These are phyloP conservation scores for Diaporthe vexans DNA, from an alignment of 2,329 filamentous ascomycete species.

Conservation along the genomic window DNA sequence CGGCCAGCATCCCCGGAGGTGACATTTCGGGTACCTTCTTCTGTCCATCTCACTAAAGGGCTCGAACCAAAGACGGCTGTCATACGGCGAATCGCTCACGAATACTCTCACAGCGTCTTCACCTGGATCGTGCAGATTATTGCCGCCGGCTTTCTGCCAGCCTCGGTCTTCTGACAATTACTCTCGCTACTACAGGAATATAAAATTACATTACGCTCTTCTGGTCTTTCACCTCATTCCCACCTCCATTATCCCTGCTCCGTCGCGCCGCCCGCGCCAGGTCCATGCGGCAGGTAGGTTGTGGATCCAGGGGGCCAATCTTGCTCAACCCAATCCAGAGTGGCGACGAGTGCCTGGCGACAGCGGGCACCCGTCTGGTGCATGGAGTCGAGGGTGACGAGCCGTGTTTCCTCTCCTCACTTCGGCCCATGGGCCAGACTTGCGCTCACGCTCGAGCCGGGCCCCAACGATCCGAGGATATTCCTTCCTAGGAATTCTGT, in stretches of 20 bases:
- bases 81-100: background rate
- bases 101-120: background rate
- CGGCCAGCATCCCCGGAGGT: background rate
- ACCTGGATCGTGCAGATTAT: background rate
- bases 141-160: constrained; percentile 21
- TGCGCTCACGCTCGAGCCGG: constrained; percentile 1
- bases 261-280: background rate
- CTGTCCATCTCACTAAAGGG: background rate
- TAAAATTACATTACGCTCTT: constrained; percentile 29
- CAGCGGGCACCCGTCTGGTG: background rate
- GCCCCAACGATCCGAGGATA: background rate
- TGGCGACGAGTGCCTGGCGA: background rate
- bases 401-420: constrained; percentile 21
- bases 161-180: constrained; percentile 9
- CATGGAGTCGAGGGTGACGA: constrained; percentile 30
- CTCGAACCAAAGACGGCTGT: too few species aligned
- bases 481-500: background rate
- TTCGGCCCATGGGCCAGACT: constrained; percentile 26
- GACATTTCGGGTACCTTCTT: background rate
- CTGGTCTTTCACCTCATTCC: constrained; percentile 9
- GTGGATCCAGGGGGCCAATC: background rate
- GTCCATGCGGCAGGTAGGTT: constrained; percentile 1
- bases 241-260: constrained; percentile 17
- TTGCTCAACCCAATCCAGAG: background rate
- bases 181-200: constrained; percentile 29